Base-by-base conservation (phyloP, 371 early-diverging fungal genomes). In the Phascolomyces articulosus region DNA sequence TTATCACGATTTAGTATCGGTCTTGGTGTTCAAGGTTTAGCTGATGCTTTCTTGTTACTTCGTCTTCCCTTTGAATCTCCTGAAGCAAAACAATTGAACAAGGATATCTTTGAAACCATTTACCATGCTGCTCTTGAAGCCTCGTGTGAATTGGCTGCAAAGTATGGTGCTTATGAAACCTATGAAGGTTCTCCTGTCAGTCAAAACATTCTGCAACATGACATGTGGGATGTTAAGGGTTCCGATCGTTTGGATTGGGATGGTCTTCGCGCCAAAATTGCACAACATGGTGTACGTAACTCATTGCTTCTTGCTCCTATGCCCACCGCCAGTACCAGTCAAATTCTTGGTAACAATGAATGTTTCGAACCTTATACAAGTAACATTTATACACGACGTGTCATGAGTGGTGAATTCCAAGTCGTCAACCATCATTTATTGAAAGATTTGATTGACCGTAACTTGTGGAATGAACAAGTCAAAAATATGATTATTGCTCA, bases 251-350 rank as follows among this genome's bases (percentile, higher is more conserved):
- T 93, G 91, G 92, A 99, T 83, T 99, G 99, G 99, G 85, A 80
- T 28, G 79, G 64, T 2, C 86, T 99, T 40, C 91, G 97, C 61
- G 87, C 78, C 31, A 83, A 90, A 62, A 94, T 99, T 62, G 85
- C 84, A 28, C 69, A 91, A 71, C 82, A 91, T 70, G 99, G 99
- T 56, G 90, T 96, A 10, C 91, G 99, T 68, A 99, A 99, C 88
- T 94, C 94, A 23, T 84, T 99, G 28, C 75, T 99, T 26, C 87
- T 98, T 18, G 98, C 99, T 4, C 97, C 97, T 13, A 99, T 99
- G 99, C 99, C 99, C 4, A 99, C 99, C 0, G 99, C 99, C 3
- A 93, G 94, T 38, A 99, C 99, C 8, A 95, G 96, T 40, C 99
- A 99, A 78, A 97, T 99, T 66, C 86, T 98, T 27, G 99, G 99